Conservation (phyloP, 164 flowering plant species). For the Chimonanthus praecox region DNA sequence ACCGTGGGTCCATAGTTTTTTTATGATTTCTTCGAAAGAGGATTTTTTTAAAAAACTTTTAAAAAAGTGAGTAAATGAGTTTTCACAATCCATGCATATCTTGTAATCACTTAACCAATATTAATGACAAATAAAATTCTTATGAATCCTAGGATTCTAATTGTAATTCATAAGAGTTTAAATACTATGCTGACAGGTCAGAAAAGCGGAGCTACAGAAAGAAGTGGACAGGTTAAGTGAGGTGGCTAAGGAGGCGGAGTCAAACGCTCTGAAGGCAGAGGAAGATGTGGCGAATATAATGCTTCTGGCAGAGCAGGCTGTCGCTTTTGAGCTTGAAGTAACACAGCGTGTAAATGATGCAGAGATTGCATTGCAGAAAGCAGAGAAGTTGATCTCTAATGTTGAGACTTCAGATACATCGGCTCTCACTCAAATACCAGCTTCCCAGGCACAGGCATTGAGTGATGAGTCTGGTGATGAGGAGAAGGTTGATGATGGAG, state of each 20-base stretch:
- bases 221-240: constrained; percentile 70
- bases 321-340: constrained; percentile 90
- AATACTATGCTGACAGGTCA: constrained; percentile 6
- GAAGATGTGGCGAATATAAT: constrained; percentile 90
- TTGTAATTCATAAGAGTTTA: too few relatives aligned
- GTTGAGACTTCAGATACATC: constrained; percentile 32
- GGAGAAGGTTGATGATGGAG: constrained; percentile 31
- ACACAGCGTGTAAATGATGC: constrained; percentile 86
- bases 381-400: constrained; percentile 44
- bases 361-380: constrained; percentile 74
- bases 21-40: too few relatives aligned
- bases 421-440: constrained; percentile 5
- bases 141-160: too few relatives aligned
- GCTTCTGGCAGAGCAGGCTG: constrained; percentile 96
- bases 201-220: constrained; percentile 71
- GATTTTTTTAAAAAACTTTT: too few relatives aligned
- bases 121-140: too few relatives aligned
- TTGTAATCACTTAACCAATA: too few relatives aligned
- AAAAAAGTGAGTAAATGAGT: too few relatives aligned
- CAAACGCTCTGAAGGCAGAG: constrained; percentile 74
- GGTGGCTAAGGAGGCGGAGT: constrained; percentile 64
- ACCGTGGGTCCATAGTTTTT: too few relatives aligned
- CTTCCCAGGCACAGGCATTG: constrained; percentile 18
- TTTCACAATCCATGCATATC: too few relatives aligned
- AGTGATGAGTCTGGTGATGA: constrained; percentile 32